Percentiles rank a stretch among this genome's conserved stretches.
Conservation (phyloP, 441 rosid genomes). For the Arabidopsis lyrata region DNA sequence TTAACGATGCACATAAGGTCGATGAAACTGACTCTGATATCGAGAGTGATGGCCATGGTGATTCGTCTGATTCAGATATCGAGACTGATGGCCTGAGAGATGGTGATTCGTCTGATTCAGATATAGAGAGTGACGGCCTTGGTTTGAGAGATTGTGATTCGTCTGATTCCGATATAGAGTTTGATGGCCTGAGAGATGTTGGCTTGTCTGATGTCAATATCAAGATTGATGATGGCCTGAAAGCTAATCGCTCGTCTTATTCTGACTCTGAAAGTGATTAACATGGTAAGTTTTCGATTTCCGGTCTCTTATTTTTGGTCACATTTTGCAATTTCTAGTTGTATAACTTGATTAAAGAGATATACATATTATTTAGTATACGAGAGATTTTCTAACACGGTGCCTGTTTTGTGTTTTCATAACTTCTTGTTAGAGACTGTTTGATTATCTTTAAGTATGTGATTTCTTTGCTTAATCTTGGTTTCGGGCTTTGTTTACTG, state of each 20-base stretch:
- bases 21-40: slow-evolving; percentile 18
- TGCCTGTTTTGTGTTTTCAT: slow-evolving; percentile 7
- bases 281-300: slow-evolving; percentile 27
- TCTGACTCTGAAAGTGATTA: slow-evolving; percentile 33
- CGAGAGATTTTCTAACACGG: neutral
- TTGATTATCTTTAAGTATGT: slow-evolving; percentile 23
- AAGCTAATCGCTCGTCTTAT: neutral
- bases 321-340: neutral
- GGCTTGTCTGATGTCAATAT: slow-evolving; percentile 1
- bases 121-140: neutral
- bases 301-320: neutral
- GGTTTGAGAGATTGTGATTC: neutral
- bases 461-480: neutral
- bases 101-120: slow-evolving; percentile 6
- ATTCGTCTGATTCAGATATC: slow-evolving; percentile 3
- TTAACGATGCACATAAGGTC: slow-evolving; percentile 6
- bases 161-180: slow-evolving; percentile 18
- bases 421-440: neutral
- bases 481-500: neutral
- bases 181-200: neutral
- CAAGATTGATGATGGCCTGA: slow-evolving; percentile 22
- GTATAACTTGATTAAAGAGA: neutral
- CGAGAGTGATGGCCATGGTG: neutral
- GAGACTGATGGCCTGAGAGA: slow-evolving; percentile 8
- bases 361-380: neutral